Evolutionary conservation across 345 rosid species (phyloP).

Genomic region (Camelina laxa): DNA sequence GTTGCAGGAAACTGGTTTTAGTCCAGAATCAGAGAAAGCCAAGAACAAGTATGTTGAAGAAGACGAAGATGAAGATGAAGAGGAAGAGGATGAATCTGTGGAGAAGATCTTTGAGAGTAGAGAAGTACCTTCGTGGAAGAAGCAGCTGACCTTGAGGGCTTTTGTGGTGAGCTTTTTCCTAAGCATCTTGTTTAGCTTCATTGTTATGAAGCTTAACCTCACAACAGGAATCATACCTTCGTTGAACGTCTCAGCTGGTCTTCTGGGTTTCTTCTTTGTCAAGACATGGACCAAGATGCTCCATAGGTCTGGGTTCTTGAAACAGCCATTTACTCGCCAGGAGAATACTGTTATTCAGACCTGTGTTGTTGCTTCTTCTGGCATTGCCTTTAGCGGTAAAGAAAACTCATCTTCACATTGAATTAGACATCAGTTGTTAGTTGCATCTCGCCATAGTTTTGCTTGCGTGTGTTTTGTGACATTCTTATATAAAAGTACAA

Average conservation of each 20-base stretch:
- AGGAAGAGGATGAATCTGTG: constrained; percentile 45
- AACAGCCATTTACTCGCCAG: constrained; percentile 72
- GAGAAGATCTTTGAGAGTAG: constrained; percentile 57
- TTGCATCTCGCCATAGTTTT: neutral
- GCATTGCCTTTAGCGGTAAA: constrained; percentile 78
- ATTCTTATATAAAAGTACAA: constrained; percentile 7
- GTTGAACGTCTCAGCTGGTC: constrained; percentile 74
- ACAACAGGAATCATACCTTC: constrained; percentile 80
- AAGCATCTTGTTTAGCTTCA: constrained; percentile 68
- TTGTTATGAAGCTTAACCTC: constrained; percentile 72
- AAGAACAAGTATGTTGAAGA: constrained; percentile 34
- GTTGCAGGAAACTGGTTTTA: constrained; percentile 42
- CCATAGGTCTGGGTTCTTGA: constrained; percentile 48
- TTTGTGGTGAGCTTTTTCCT: constrained; percentile 61
- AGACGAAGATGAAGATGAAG: constrained; percentile 32
- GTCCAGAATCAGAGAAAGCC: constrained; percentile 38
- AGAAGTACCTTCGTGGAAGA: constrained; percentile 66
- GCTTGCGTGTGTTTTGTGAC: constrained; percentile 24
- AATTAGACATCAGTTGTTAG: neutral
- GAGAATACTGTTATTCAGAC: constrained; percentile 86
- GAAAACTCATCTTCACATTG: constrained; percentile 7
- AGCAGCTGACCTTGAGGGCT: constrained; percentile 70
- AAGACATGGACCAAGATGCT: constrained; percentile 69
- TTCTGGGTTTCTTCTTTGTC: constrained; percentile 71
- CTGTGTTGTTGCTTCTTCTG: constrained; percentile 80